Percentiles rank a stretch among this genome's conserved stretches.
Conservation (phyloP, 352 stramenopile genomes). For the Pythium dissotocum region DNA sequence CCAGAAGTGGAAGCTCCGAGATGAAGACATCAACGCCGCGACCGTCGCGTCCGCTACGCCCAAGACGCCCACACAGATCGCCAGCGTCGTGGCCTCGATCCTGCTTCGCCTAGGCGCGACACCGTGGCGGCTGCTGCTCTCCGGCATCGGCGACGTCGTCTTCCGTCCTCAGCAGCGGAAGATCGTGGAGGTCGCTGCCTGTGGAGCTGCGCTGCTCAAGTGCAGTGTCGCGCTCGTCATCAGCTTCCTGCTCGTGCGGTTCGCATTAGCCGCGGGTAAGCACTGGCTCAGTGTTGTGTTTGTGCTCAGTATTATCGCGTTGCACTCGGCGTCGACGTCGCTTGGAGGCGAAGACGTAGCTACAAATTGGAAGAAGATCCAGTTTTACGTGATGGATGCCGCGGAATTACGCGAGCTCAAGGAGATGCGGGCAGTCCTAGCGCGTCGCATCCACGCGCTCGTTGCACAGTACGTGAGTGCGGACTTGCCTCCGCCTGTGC, state of each 20-base stretch:
- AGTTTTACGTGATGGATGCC: conserved; percentile 76
- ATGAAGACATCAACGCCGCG: conserved; percentile 73
- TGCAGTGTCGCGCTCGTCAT: conserved; percentile 37
- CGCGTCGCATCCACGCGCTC: conserved; percentile 65
- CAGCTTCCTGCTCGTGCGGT: conserved; percentile 37
- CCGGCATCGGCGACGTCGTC: conserved; percentile 53
- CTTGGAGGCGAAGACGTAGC: conserved; percentile 45
- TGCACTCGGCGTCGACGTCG: conserved; percentile 39
- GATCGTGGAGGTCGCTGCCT: conserved; percentile 31
- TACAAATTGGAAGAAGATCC: conserved; percentile 66
- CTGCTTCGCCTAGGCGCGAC: conserved; percentile 43
- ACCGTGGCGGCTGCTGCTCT: conserved; percentile 46
- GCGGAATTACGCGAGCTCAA: conserved; percentile 54
- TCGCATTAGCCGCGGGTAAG: conserved; percentile 33
- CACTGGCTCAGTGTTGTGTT: conserved; percentile 35
- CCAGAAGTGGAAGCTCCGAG: conserved; percentile 59
- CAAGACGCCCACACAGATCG: conserved; percentile 46
- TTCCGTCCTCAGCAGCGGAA: conserved; percentile 39
- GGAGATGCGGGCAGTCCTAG: conserved; percentile 51
- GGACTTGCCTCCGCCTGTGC: conserved; percentile 58
- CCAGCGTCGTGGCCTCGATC: conserved; percentile 44
- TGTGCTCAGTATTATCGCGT: conserved; percentile 34
- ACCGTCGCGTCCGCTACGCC: conserved; percentile 42
- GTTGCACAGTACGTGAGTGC: conserved; percentile 67
- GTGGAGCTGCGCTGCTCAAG: conserved; percentile 38